Evolutionary conservation across 2,329 filamentous ascomycete species (phyloP).

Genomic region (Thelonectria blattea): DNA sequence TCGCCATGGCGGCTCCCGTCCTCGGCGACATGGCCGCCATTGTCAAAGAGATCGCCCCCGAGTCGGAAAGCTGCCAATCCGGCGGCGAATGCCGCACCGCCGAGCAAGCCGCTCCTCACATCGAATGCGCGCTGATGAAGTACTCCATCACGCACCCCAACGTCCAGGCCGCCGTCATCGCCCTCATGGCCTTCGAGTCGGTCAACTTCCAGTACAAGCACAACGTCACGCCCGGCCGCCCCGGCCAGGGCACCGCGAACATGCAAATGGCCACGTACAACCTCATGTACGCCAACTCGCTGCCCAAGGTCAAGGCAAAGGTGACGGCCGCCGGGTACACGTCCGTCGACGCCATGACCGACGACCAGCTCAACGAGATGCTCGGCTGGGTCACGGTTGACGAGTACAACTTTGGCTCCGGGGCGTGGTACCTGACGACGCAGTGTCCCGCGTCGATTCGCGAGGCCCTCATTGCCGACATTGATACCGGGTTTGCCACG

Average conservation of each 20-base stretch:
- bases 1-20: slow-evolving; percentile 27
- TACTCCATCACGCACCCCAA: slow-evolving; percentile 62
- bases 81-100: slow-evolving; percentile 70
- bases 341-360: slow-evolving; percentile 35
- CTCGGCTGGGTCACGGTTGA: slow-evolving; percentile 54
- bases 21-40: slow-evolving; percentile 42
- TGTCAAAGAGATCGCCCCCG: slow-evolving; percentile 63
- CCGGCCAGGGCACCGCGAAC: slow-evolving; percentile 74
- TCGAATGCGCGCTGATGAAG: slow-evolving; percentile 61
- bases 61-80: slow-evolving; percentile 57
- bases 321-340: slow-evolving; percentile 38
- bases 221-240: slow-evolving; percentile 62
- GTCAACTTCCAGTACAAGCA: slow-evolving; percentile 73
- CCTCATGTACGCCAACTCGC: slow-evolving; percentile 52
- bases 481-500: slow-evolving; percentile 49
- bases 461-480: slow-evolving; percentile 42
- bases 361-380: slow-evolving; percentile 47
- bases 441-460: slow-evolving; percentile 48
- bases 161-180: slow-evolving; percentile 69
- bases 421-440: slow-evolving; percentile 57
- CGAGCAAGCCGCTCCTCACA: slow-evolving; percentile 61
- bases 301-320: slow-evolving; percentile 46
- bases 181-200: slow-evolving; percentile 75
- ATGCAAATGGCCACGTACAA: slow-evolving; percentile 57
- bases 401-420: slow-evolving; percentile 60